Base-by-base conservation (phyloP, 2,329 filamentous ascomycete species). In the Ascochyta lentis region DNA sequence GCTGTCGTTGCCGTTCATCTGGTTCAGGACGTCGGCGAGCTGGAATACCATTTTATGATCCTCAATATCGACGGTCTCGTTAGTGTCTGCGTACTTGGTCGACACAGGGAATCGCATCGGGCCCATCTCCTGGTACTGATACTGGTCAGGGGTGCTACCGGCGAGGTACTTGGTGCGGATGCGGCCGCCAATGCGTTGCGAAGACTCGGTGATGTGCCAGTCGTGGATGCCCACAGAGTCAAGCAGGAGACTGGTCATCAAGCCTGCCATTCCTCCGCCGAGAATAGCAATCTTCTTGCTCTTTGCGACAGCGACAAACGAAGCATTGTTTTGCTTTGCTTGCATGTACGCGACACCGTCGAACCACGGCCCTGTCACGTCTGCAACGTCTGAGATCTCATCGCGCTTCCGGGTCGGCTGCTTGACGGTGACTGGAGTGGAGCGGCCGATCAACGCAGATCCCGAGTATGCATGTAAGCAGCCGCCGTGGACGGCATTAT, bases 101-200 rank as follows among this genome's bases (percentile, higher is more conserved):
- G 78, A 80, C 15, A 83, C 77, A 0, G 87, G 86, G 60, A 89
- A 85, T 2, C 86, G 77, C 86, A 89, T 89, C 0, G 86, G 84
- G 0, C 87, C 87, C 84, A 83, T 82, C 67, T 89, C 87, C 64
- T 89, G 86, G 68, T 89, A 89, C 19, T 86, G 85, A 65, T 89
- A 89, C 57, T 88, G 80, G 19, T 83, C 81, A 0, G 85, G 84
- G 0, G 79, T 81, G 4, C 81, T 83, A 4, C 81, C 83, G 3
- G 81, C 81, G 2, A 89, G 79, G 50, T 89, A 89, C 50, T 80
- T 80, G 2, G 87, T 89, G 53, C 84, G 84, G 0, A 89, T 82
- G 19, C 87, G 82, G 3, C 87, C 86, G 15, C 87, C 87, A 13
- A 89, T 79, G 7, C 87, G 79, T 35, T 84, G 71, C 6, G 81